Percentiles rank a stretch among this genome's conserved stretches.
phyloP scores from a whole-genome alignment of 139 green algal genomes.

The Haematococcus lacustris region DNA sequence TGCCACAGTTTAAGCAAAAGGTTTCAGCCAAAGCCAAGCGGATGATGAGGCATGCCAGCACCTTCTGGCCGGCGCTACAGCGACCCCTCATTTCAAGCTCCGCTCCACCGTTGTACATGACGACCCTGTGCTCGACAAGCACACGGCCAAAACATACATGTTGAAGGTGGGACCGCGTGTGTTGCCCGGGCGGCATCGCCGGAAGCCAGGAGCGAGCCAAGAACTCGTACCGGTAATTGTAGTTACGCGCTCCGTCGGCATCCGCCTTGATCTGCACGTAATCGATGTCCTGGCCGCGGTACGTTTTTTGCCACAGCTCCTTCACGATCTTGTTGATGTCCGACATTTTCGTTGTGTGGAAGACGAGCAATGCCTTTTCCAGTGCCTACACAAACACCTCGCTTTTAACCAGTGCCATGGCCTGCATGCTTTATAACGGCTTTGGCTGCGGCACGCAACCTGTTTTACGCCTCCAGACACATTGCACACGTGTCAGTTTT shows the following conservation, averaged over 20 bases:
- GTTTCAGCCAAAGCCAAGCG: constrained; percentile 93
- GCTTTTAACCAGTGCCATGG: no score
- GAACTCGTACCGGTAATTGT: constrained; percentile 95
- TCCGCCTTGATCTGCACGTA: constrained; percentile 88
- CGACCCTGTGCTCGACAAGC: no score
- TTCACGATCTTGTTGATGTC: constrained; percentile 96
- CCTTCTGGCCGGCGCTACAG: constrained; percentile 94
- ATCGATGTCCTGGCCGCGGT: constrained; percentile 92
- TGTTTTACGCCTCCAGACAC: no score
- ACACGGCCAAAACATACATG: no score
- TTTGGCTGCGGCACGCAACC: no score
- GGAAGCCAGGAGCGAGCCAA: no score
- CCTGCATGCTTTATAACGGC: no score
- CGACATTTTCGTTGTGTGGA: constrained; percentile 92
- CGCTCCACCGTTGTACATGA: constrained; percentile 73
- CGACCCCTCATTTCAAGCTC: constrained; percentile 98
- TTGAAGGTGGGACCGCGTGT: no score
- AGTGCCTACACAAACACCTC: no score
- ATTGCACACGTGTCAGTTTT: no score
- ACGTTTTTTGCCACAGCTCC: constrained; percentile 99
- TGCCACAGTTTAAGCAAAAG: constrained; percentile 97
- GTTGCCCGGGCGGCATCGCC: no score
- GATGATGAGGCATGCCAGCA: constrained; percentile 95
- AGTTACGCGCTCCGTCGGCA: constrained; percentile 63
- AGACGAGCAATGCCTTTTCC: constrained; percentile 89